Evolutionary conservation across 2,329 filamentous ascomycete species (phyloP), one percentile per base, ranked within the genome.

Genomic region (Pseudogymnoascus sp.): DNA sequence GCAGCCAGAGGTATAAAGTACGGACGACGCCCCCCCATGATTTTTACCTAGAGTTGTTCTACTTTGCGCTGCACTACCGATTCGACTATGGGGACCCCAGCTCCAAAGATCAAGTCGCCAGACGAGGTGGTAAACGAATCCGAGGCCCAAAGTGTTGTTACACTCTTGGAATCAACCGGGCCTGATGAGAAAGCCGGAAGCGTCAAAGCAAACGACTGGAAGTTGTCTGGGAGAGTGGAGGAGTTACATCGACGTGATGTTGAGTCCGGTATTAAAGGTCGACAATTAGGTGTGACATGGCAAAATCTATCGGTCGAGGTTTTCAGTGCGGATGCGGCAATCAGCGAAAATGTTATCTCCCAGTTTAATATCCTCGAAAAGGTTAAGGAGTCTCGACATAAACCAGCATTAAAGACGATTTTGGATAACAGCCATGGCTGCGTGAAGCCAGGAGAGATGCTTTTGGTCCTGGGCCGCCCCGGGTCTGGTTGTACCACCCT

Each of bases 371-470:
- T 86, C 2, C 77, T 79, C 26, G 77, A 81, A 38, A 75, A 80
- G n/a, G 67, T 82, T 67, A 80, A 77, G 67, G 84, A 86, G 67
- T 76, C 76, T 63, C 77, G 77, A 66, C 77, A 76, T 44, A 85
- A 83, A 68, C 80, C 83, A 0, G 83, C 87, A 0, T 73, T 88
- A 19, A 83, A 83, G 66, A 87, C 85, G 0, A 86, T 91, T 53
- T 74, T 91, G 21, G 81, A 88, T 62, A 79, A 83, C 68, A 84
- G 82, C 64, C 83, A 86, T 70, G 88, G 88, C 9, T 89, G 86
- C 67, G 84, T 91, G 60, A 86, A 87, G 71, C 87, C 88, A 0
- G 88, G 87, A 23, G 87, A 90, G 74, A 89, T 90, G 87, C 74
- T 89, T 1, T 76, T 90, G 0, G 87, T 90, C 0, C 77, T 90